These are phyloP conservation scores for Cucurbitaria berberidis DNA, from an alignment of 2,329 filamentous ascomycete species.

Conservation along the genomic window DNA sequence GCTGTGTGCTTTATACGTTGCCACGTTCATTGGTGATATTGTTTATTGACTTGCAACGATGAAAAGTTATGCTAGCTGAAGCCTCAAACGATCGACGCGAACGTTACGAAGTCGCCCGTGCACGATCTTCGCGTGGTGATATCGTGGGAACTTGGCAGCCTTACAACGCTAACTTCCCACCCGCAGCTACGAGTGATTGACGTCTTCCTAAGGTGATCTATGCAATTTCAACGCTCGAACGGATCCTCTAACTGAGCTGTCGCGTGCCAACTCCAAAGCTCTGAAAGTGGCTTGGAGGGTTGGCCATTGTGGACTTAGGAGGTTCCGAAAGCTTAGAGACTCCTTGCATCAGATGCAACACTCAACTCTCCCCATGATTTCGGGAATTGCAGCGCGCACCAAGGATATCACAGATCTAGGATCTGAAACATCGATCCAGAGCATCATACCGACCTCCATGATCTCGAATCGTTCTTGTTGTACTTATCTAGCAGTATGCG, in stretches of 20 bases:
- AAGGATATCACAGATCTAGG: slow-evolving; percentile 23
- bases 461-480: too few relatives aligned
- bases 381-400: slow-evolving; percentile 22
- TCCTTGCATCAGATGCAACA: slow-evolving; percentile 1
- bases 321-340: neutral
- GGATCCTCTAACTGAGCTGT: slow-evolving; percentile 2
- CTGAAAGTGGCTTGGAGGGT: too few relatives aligned
- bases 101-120: neutral
- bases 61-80: slow-evolving; percentile 4
- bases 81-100: neutral
- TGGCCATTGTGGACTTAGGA: too few relatives aligned
- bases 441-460: too few relatives aligned
- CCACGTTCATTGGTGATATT: slow-evolving; percentile 10
- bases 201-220: neutral
- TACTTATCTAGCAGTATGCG: too few relatives aligned
- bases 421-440: slow-evolving; percentile 22
- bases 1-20: slow-evolving; percentile 11
- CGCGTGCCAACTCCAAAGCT: slow-evolving; percentile 1
- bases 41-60: slow-evolving; percentile 1
- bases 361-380: neutral
- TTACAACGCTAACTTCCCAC: neutral
- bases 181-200: neutral
- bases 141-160: neutral
- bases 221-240: too few relatives aligned
- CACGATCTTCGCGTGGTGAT: neutral